Conservation (phyloP, 1,139 yeast species). For the Kurtzmaniella natalensis region DNA sequence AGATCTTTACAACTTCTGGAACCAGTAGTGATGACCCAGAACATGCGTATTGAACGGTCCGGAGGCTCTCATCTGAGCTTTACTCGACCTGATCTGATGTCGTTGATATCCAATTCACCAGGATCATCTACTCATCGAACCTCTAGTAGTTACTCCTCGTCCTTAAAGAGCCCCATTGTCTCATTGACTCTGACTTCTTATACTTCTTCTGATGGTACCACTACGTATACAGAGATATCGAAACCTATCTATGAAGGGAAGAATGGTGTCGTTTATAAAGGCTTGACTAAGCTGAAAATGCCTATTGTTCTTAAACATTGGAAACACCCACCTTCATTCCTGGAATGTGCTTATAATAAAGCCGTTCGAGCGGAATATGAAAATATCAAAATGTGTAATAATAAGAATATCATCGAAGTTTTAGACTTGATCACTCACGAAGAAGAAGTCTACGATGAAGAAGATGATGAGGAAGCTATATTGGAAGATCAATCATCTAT, state of each 20-base stretch:
- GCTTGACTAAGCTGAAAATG: constrained; percentile 5
- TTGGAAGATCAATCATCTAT: not conserved
- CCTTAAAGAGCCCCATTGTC: not conserved
- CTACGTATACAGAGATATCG: constrained; percentile 5
- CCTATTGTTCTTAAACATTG: constrained; percentile 6
- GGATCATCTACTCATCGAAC: not conserved
- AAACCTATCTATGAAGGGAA: constrained; percentile 41
- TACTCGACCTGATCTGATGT: no score
- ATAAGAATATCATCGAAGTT: constrained; percentile 28
- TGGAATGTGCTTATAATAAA: constrained; percentile 13
- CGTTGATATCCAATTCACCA: no score
- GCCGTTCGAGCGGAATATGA: constrained; percentile 28
- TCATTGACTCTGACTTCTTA: constrained; percentile 1
- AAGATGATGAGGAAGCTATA: constrained; percentile 11
- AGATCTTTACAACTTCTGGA: not conserved
- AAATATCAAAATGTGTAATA: constrained; percentile 23
- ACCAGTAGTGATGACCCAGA: not conserved
- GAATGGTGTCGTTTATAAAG: constrained; percentile 34
- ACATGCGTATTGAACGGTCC: not conserved
- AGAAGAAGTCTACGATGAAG: constrained; percentile 10
- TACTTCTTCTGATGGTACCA: constrained; percentile 6
- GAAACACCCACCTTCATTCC: constrained; percentile 16
- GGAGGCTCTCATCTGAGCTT: not conserved
- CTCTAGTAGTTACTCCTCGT: not conserved
- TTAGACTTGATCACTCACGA: constrained; percentile 17